phyloP scores from a whole-genome alignment of 768 basidiomycete genomes.

The Lactifluus subvellereus region DNA sequence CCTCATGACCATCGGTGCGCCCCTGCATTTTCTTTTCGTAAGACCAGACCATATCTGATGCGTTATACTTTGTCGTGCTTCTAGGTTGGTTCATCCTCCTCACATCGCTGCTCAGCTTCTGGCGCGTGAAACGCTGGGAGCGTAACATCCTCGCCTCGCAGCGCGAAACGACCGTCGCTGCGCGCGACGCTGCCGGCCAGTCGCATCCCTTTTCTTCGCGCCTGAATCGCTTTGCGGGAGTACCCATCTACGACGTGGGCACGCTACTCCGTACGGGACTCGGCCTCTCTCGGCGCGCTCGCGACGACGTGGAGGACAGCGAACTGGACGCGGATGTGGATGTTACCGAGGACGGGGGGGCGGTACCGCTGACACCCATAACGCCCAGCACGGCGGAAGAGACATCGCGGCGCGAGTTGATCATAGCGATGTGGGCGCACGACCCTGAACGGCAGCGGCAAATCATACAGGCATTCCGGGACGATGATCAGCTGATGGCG shows the following conservation, averaged over 20 bases:
- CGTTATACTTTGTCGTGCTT: background rate
- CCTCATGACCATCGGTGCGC: slow-evolving; percentile 79
- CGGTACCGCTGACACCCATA: slow-evolving; percentile 9
- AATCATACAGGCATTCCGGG: slow-evolving; percentile 42
- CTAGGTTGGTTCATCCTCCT: slow-evolving; percentile 82
- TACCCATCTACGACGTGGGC: slow-evolving; percentile 28
- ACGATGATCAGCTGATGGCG: slow-evolving; percentile 52
- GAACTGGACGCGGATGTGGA: slow-evolving; percentile 1
- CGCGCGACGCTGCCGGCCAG: slow-evolving; percentile 25
- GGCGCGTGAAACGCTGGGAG: slow-evolving; percentile 89
- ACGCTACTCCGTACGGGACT: slow-evolving; percentile 31
- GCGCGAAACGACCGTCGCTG: slow-evolving; percentile 29
- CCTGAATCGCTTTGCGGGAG: slow-evolving; percentile 30
- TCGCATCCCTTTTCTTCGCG: slow-evolving; percentile 21
- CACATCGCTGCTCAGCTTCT: slow-evolving; percentile 85
- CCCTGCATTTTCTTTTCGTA: background rate
- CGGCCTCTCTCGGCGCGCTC: slow-evolving; percentile 25
- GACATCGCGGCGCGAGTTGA: slow-evolving; percentile 33
- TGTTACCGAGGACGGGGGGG: slow-evolving; percentile 3
- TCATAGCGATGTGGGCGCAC: slow-evolving; percentile 38
- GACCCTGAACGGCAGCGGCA: slow-evolving; percentile 41
- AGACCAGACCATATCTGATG: background rate
- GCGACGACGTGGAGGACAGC: slow-evolving; percentile 9
- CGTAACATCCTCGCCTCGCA: slow-evolving; percentile 62
- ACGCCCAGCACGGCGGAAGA: slow-evolving; percentile 13